phyloP scores from a whole-genome alignment of 1,284 basidiomycete genomes.

The Ustanciosporium gigantosporum region DNA sequence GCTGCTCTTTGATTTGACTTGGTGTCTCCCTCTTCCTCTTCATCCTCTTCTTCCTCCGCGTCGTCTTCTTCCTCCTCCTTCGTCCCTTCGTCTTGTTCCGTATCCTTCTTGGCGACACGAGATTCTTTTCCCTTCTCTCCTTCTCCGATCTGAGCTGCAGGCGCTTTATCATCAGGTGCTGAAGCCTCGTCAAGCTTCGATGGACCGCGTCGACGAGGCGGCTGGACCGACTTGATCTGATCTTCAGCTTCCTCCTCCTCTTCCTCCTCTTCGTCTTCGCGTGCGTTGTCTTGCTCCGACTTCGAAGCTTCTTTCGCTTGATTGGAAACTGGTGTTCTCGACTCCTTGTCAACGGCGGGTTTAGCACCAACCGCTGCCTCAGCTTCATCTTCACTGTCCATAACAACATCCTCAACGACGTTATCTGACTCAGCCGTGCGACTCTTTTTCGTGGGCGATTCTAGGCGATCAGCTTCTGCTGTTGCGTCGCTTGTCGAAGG shows the following conservation, averaged over 20 bases:
- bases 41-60: not conserved
- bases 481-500: not conserved
- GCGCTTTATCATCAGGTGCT: not conserved
- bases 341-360: not conserved
- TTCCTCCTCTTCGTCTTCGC: constrained; percentile 1
- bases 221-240: constrained; percentile 15
- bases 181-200: not conserved
- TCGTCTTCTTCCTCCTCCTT: not conserved
- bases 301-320: constrained; percentile 1
- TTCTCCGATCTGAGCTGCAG: not conserved
- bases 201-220: constrained; percentile 5
- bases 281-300: not conserved
- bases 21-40: constrained; percentile 2
- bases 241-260: constrained; percentile 25
- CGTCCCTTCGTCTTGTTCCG: not conserved
- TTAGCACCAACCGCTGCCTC: constrained; percentile 17
- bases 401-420: constrained; percentile 5
- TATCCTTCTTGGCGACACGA: not conserved
- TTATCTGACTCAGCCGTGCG: not conserved
- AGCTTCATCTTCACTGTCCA: constrained; percentile 34
- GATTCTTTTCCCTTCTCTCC: too few relatives aligned
- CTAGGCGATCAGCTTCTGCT: not conserved
- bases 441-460: not conserved
- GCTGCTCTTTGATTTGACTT: not conserved
- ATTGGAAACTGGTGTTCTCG: not conserved